A percentile compares a stretch with the other conserved stretches of the same genome.
These are phyloP conservation scores for Psilocybe subaeruginosa DNA, from an alignment of 768 basidiomycete species.

Conservation along the genomic window DNA sequence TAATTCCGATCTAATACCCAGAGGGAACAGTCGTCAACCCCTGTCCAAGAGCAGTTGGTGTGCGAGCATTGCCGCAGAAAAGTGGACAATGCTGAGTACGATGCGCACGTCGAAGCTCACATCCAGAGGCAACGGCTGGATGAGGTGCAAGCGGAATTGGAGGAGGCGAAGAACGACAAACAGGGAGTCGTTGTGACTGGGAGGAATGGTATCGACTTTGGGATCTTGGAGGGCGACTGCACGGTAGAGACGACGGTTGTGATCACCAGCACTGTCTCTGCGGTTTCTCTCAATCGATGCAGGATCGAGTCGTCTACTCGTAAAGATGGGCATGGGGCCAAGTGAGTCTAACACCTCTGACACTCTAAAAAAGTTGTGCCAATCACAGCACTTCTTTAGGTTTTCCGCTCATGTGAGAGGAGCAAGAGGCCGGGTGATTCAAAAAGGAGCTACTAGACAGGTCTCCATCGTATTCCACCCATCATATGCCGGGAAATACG, in stretches of 20 bases:
- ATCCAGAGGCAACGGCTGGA: conserved; percentile 29
- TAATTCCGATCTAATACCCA: not conserved
- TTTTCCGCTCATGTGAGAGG: conserved; percentile 36
- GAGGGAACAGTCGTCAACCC: not conserved
- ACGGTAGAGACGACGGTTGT: conserved; percentile 30
- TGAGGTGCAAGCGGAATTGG: conserved; percentile 34
- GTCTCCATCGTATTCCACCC: conserved; percentile 35
- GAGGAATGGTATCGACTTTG: conserved; percentile 48
- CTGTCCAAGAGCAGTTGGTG: conserved; percentile 10
- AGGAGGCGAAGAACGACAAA: conserved; percentile 49
- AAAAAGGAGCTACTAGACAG: conserved; percentile 25
- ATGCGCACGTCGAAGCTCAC: conserved; percentile 34
- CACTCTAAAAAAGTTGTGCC: not conserved
- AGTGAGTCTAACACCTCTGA: conserved; percentile 19
- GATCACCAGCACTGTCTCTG: conserved; percentile 26
- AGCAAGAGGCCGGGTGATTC: conserved; percentile 31
- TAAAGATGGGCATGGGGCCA: conserved; percentile 25
- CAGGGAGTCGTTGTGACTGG: conserved; percentile 44
- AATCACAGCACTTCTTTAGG: conserved; percentile 17
- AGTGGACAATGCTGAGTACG: conserved; percentile 23
- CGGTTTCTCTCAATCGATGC: conserved; percentile 25
- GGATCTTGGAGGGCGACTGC: conserved; percentile 39
- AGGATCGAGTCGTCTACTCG: conserved; percentile 25
- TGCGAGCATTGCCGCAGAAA: conserved; percentile 29
- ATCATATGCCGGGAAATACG: conserved; percentile 43